These are phyloP conservation scores for Cubamyces sp. DNA, from an alignment of 768 basidiomycete species.

Conservation along the genomic window DNA sequence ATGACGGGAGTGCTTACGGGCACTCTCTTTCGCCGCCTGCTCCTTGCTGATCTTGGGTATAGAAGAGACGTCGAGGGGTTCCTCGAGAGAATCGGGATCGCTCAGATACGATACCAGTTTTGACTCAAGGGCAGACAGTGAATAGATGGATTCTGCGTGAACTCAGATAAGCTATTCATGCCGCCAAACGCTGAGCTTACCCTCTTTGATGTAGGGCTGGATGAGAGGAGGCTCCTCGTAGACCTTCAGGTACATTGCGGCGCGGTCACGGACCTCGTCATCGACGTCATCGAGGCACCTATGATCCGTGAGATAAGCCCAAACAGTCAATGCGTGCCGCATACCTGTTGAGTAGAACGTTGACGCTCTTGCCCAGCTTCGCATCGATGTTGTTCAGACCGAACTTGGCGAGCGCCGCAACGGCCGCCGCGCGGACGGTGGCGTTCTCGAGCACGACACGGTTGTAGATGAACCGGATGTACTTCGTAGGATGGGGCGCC, in stretches of 20 bases:
- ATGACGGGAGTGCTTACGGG: conserved; percentile 58
- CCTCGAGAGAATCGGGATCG: conserved; percentile 67
- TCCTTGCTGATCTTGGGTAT: conserved; percentile 95
- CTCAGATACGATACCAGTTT: conserved; percentile 95
- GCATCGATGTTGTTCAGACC: conserved; percentile 86
- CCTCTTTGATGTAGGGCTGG: conserved; percentile 89
- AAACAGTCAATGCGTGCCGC: conserved; percentile 26
- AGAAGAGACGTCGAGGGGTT: conserved; percentile 81
- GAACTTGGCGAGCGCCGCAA: conserved; percentile 94
- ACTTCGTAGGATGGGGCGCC: conserved; percentile 95
- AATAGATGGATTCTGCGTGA: conserved; percentile 86
- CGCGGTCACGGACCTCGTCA: conserved; percentile 97
- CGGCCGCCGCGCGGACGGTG: conserved; percentile 95
- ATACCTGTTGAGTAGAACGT: conserved; percentile 83
- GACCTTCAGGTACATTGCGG: conserved; percentile 89
- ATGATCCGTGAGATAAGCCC: conserved; percentile 13
- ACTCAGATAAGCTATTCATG: not conserved
- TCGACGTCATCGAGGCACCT: conserved; percentile 98
- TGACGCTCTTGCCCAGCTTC: conserved; percentile 81
- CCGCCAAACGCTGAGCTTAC: conserved; percentile 44
- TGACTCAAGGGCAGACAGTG: conserved; percentile 85
- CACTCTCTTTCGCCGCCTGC: conserved; percentile 87
- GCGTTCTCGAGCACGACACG: conserved; percentile 98
- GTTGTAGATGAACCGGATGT: conserved; percentile 99
- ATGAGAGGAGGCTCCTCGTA: conserved; percentile 81